phyloP scores from a whole-genome alignment of 2,329 filamentous ascomycete genomes.

The Aspergillus sp. region DNA sequence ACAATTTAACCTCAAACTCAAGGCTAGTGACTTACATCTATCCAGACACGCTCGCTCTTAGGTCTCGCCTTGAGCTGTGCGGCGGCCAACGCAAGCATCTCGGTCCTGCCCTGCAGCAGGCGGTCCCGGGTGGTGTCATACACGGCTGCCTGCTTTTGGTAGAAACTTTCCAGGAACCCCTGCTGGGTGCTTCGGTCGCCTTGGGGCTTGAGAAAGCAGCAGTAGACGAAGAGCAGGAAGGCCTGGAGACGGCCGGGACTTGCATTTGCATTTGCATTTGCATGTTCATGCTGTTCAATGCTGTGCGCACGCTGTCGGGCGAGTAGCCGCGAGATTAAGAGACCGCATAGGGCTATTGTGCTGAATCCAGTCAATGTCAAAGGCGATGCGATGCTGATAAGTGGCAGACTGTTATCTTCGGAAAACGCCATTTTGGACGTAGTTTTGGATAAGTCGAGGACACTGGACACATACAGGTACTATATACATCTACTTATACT shows the following conservation, averaged over 20 bases:
- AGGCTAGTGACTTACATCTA: conserved; percentile 1
- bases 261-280: no score
- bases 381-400: neutral
- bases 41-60: neutral
- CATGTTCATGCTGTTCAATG: neutral
- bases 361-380: neutral
- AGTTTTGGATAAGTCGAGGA: neutral
- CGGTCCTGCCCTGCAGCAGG: neutral
- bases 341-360: neutral
- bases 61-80: neutral
- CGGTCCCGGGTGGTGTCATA: neutral
- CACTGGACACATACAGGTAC: neutral
- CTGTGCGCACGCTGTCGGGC: neutral
- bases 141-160: neutral
- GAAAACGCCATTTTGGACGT: neutral
- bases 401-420: neutral
- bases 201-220: neutral
- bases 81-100: neutral
- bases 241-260: neutral
- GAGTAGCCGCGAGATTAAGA: neutral
- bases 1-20: neutral
- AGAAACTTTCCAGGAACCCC: neutral
- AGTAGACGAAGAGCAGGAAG: neutral
- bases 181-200: neutral
- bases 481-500: neutral